Base-by-base conservation (phyloP, 768 basidiomycete genomes). In the Naganishia antarctica region DNA sequence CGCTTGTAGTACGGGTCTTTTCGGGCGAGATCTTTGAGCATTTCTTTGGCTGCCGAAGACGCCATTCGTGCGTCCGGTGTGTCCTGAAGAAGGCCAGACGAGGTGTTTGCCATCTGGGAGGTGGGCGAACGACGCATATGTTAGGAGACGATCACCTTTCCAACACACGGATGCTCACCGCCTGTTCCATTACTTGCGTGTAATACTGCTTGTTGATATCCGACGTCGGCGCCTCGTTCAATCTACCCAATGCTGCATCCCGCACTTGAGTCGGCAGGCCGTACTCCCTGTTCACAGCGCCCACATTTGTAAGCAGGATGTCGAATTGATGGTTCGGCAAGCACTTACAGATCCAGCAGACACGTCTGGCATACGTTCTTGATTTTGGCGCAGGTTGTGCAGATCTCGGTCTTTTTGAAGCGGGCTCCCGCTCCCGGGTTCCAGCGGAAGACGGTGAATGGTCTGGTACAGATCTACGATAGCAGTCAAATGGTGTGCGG, bases 1-100 rank as follows among this genome's bases (percentile, higher is more conserved):
- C 94, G 86, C 78, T 97, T 96, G 81, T 98, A 98, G 76, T 91
- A 91, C 0, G 96, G 96, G 71, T 98, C 94, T 31, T 89, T 90
- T 69, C 94, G 84, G 25, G 96, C 96, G 12, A 99, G 80, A 68
- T 89, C 85, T 79, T 98, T 97, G 61, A 99, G 80, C 90, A 98
- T 93, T 72, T 99, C 96, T 77, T 93, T 91, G 26, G 91, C 92
- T 3, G 89, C 90, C 23, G 87, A 85, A 26, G 82, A 83, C 8
- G 89, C 82, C 25, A 84, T 62, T 37, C 73, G 68, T 0, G 73
- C 67, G 51, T 74, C 74, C 62, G 49, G 62, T 4, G 62, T 63
- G 32, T 63, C 62, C 23, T 50, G 49, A 18, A 69, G 67, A 16
- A 65, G 31, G 3, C 73, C 74, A 25, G 73, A 72, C 1, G 72